These are phyloP conservation scores for Serendipita sp. DNA, from an alignment of 768 basidiomycete species.

Conservation along the genomic window DNA sequence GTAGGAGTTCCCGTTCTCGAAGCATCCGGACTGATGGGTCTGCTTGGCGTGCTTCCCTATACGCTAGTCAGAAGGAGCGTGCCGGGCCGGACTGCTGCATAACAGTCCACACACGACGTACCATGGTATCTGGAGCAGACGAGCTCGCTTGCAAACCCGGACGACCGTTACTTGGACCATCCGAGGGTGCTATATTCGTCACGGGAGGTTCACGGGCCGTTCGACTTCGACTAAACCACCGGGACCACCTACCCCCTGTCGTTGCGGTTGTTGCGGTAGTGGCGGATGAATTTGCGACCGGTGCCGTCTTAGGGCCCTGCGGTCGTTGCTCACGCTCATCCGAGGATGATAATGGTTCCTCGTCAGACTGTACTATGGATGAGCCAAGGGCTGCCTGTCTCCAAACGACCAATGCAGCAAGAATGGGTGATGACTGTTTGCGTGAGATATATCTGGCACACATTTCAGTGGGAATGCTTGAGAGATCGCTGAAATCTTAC, in stretches of 20 bases:
- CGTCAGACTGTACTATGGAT: constrained; percentile 13
- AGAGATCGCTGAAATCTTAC: constrained; percentile 25
- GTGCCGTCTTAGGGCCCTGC: constrained; percentile 17
- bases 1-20: constrained; percentile 6
- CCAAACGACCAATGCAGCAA: constrained; percentile 58
- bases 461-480: not conserved
- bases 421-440: constrained; percentile 52
- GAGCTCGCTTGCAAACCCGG: constrained; percentile 14
- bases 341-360: constrained; percentile 13
- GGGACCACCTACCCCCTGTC: constrained; percentile 32
- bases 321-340: constrained; percentile 19
- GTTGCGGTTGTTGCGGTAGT: constrained; percentile 34
- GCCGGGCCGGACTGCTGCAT: not conserved
- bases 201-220: not conserved
- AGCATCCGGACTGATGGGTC: not conserved
- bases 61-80: not conserved
- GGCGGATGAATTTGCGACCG: constrained; percentile 22
- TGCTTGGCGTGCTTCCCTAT: not conserved
- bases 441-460: constrained; percentile 58
- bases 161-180: not conserved
- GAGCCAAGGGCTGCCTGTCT: constrained; percentile 26
- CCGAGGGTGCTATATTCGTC: constrained; percentile 1
- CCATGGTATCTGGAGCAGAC: constrained; percentile 13
- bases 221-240: constrained; percentile 63
- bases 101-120: not conserved